Conservation (phyloP, 1,284 basidiomycete genomes). For the Cystobasidium sp. region DNA sequence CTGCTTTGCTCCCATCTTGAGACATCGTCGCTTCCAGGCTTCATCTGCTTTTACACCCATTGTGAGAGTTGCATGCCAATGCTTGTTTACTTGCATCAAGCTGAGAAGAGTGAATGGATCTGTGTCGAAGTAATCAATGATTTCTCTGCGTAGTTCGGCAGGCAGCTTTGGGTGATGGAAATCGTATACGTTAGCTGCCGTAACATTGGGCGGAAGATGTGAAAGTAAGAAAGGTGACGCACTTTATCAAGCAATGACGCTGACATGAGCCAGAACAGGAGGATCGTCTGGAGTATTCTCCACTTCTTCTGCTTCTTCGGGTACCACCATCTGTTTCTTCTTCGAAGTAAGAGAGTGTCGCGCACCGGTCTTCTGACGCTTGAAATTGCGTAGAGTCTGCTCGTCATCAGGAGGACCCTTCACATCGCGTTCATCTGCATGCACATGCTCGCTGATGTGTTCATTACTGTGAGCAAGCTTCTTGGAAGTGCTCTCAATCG, state of each 20-base stretch:
- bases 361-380: not conserved
- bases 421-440: not conserved
- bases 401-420: not conserved
- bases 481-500: not conserved
- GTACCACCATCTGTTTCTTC: not conserved
- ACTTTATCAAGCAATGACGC: not conserved
- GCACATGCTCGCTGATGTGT: not conserved
- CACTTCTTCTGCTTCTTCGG: not conserved
- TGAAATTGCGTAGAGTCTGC: not conserved
- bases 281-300: not conserved
- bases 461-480: not conserved
- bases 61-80: not conserved
- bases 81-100: not conserved
- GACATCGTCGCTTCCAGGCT: slow-evolving; percentile 3
- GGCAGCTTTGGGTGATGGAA: not conserved
- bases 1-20: not conserved
- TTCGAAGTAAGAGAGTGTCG: not conserved
- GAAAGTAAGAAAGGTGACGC: no score
- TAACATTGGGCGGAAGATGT: no score
- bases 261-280: not conserved
- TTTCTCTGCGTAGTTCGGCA: not conserved
- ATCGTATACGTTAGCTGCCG: not conserved
- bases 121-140: not conserved
- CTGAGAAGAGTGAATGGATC: slow-evolving; percentile 5
- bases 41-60: not conserved